phyloP scores from a whole-genome alignment of 2,329 filamentous ascomycete genomes.

The Diplodia mutila region DNA sequence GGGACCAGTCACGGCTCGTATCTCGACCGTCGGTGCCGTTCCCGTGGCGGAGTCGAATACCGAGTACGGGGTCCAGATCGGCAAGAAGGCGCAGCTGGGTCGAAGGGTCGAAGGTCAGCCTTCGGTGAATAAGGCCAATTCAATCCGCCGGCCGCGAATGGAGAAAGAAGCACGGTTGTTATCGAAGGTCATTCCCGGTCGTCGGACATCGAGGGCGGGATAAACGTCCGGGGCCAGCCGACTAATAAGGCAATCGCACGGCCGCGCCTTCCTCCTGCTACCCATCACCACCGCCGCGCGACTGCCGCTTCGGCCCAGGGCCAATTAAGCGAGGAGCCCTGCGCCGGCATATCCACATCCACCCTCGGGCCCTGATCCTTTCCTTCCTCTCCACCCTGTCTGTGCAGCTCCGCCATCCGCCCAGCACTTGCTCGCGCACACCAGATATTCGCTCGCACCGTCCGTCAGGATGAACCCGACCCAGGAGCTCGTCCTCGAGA shows the following conservation, averaged over 20 bases:
- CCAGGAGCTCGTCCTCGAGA: slow-evolving; percentile 53
- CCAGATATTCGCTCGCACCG: neutral
- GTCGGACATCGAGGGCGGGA: neutral
- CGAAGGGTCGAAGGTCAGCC: neutral
- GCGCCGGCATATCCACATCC: neutral
- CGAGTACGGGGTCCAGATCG: neutral
- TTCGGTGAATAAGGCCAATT: neutral
- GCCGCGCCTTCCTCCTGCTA: neutral
- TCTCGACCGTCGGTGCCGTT: neutral
- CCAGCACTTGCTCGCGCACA: neutral
- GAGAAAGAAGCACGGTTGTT: neutral
- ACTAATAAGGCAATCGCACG: neutral
- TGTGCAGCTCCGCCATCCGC: neutral
- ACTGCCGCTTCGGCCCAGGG: neutral
- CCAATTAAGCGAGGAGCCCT: neutral
- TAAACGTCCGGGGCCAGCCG: neutral
- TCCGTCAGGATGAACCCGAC: slow-evolving; percentile 30
- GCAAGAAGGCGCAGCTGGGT: neutral
- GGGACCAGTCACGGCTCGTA: neutral
- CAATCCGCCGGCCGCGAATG: neutral
- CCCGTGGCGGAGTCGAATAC: neutral
- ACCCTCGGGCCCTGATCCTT: neutral
- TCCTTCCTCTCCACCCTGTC: neutral
- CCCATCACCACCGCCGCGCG: neutral
- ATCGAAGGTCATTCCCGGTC: neutral